phyloP scores from a whole-genome alignment of 2,329 filamentous ascomycete genomes.

The Ophiostoma perfectum region DNA sequence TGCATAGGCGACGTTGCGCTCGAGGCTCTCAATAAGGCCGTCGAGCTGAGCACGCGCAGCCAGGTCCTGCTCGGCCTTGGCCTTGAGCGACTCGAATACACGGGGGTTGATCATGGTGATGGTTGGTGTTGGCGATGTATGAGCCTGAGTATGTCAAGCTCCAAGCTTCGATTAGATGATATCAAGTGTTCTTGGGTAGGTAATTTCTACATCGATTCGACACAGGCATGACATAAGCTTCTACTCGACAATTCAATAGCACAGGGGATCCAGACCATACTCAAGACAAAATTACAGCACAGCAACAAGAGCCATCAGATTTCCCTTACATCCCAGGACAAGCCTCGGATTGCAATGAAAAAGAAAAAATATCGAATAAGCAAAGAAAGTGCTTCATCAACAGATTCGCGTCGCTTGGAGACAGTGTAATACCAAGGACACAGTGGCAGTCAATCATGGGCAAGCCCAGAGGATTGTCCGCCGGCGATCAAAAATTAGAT shows the following conservation, averaged over 20 bases:
- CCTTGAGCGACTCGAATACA: constrained; percentile 83
- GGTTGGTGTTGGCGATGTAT: background rate
- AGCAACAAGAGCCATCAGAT: constrained; percentile 19
- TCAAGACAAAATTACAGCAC: background rate
- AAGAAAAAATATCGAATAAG: constrained; percentile 33
- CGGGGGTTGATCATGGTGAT: constrained; percentile 63
- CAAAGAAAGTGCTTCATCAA: background rate
- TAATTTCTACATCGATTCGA: background rate
- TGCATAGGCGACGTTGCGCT: constrained; percentile 74
- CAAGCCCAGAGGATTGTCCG: constrained; percentile 63
- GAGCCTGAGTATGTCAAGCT: background rate
- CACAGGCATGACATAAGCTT: background rate
- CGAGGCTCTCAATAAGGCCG: constrained; percentile 73
- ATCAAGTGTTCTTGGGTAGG: background rate
- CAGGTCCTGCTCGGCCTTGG: constrained; percentile 82
- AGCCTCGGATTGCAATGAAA: constrained; percentile 54
- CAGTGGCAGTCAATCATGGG: constrained; percentile 57
- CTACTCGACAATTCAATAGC: too few species aligned
- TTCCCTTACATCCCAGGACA: constrained; percentile 54
- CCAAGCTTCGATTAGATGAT: background rate
- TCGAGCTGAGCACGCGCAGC: constrained; percentile 76
- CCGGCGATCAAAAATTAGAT: constrained; percentile 66
- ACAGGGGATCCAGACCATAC: too few species aligned
- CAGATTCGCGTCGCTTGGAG: constrained; percentile 62
- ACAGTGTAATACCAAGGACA: constrained; percentile 74